A percentile compares a stretch with the other conserved stretches of the same genome.
Evolutionary conservation across 2,329 filamentous ascomycete species (phyloP).

Genomic region (Aspergillus sp.): DNA sequence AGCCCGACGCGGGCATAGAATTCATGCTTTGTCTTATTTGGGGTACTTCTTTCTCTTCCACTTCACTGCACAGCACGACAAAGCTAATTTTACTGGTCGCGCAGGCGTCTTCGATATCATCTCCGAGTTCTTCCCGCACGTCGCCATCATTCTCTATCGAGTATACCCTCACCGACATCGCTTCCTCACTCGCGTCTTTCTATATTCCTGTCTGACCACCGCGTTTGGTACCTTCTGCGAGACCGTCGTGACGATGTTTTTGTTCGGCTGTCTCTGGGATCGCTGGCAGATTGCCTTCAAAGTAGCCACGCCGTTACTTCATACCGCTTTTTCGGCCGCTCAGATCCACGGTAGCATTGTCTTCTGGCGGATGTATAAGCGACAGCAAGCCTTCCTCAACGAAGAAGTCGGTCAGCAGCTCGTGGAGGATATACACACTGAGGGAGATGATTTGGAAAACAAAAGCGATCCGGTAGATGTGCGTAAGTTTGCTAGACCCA

Average conservation of each 20-base stretch:
- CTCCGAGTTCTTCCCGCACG: constrained; percentile 48
- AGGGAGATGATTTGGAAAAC: not conserved
- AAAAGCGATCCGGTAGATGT: not conserved
- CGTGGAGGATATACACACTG: not conserved
- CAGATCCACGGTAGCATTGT: constrained; percentile 46
- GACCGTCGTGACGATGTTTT: constrained; percentile 45
- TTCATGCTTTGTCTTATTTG: constrained; percentile 41
- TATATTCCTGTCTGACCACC: constrained; percentile 37
- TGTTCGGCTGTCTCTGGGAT: constrained; percentile 45
- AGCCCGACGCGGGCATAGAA: constrained; percentile 35
- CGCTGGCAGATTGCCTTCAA: constrained; percentile 47
- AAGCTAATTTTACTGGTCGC: not conserved
- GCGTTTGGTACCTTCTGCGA: constrained; percentile 41
- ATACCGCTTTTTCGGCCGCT: constrained; percentile 42
- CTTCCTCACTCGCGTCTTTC: constrained; percentile 42
- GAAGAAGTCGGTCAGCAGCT: not conserved
- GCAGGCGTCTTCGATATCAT: constrained; percentile 48
- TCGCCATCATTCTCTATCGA: constrained; percentile 49
- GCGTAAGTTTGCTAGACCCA: too few species aligned
- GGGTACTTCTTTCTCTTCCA: constrained; percentile 30
- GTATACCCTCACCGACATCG: constrained; percentile 38
- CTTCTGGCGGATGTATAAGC: constrained; percentile 41
- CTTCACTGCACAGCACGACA: not conserved
- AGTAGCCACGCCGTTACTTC: constrained; percentile 44
- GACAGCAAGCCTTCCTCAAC: constrained; percentile 11